phyloP scores from a whole-genome alignment of 2,329 filamentous ascomycete genomes.

The Capronia americana region DNA sequence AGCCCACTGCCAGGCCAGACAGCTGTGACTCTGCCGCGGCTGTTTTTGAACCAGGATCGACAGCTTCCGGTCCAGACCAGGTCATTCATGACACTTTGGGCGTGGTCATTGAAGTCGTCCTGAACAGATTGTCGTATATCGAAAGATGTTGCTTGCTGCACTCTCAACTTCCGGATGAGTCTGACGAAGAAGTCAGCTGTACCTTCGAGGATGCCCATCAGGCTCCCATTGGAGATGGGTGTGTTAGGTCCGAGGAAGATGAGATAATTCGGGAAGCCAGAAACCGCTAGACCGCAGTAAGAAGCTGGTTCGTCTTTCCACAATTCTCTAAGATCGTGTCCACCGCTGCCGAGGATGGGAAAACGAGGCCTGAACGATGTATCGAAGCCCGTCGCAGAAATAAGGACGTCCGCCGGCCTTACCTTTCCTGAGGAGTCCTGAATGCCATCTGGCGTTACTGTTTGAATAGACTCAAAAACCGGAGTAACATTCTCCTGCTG shows the following conservation, averaged over 20 bases:
- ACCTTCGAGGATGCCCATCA: neutral
- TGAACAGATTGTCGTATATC: neutral
- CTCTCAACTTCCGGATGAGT: neutral
- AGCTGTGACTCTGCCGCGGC: constrained; percentile 25
- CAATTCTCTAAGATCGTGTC: neutral
- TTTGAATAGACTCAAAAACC: neutral
- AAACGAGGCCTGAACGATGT: neutral
- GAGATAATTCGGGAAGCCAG: neutral
- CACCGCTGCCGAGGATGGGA: neutral
- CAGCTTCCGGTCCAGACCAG: neutral
- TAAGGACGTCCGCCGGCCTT: neutral
- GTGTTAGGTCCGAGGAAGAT: neutral
- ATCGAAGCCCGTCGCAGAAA: neutral
- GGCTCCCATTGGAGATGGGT: neutral
- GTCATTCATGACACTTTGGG: neutral
- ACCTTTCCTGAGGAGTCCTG: neutral
- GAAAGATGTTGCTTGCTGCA: neutral
- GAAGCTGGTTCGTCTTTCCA: neutral
- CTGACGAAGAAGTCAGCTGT: neutral
- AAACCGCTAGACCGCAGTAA: neutral
- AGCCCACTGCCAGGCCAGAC: constrained; percentile 40
- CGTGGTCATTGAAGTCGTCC: neutral
- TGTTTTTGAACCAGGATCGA: neutral
- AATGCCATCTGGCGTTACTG: neutral
- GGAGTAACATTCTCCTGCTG: neutral